phyloP scores from a whole-genome alignment of 2,329 filamentous ascomycete species.

The Dryadomyces sulphureus region DNA sequence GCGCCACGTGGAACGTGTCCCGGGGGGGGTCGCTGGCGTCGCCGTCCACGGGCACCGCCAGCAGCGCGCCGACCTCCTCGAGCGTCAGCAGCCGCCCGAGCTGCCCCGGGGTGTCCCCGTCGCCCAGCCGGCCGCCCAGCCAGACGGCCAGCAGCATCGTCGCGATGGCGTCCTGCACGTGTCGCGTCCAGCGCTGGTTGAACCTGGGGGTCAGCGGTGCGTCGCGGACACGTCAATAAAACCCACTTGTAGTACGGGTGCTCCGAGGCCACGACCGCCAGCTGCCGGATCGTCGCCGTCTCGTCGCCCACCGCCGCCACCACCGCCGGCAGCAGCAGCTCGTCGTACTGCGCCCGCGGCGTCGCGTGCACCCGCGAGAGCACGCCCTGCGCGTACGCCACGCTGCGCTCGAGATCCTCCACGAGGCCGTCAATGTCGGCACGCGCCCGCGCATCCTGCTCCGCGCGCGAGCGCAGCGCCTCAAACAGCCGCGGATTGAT shows the following conservation, averaged over 20 bases:
- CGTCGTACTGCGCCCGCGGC: slow-evolving; percentile 35
- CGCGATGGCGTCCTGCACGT: slow-evolving; percentile 63
- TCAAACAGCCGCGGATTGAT: slow-evolving; percentile 78
- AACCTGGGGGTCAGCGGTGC: slow-evolving; percentile 30
- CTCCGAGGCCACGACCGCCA: slow-evolving; percentile 61
- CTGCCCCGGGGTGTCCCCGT: slow-evolving; percentile 22
- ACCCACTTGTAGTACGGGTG: slow-evolving; percentile 89
- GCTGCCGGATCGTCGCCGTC: slow-evolving; percentile 52
- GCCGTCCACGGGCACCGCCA: slow-evolving; percentile 71
- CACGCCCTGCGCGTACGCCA: slow-evolving; percentile 65
- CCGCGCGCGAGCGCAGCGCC: slow-evolving; percentile 74
- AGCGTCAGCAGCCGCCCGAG: slow-evolving; percentile 64
- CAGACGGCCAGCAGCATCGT: slow-evolving; percentile 49
- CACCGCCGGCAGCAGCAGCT: slow-evolving; percentile 48
- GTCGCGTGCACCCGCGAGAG: slow-evolving; percentile 86
- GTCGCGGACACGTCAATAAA: neutral
- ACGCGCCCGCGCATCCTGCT: slow-evolving; percentile 68
- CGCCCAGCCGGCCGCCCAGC: slow-evolving; percentile 52
- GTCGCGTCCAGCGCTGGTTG: slow-evolving; percentile 73
- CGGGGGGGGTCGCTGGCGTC: slow-evolving; percentile 31
- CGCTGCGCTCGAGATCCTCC: slow-evolving; percentile 70
- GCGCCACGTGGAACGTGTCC: slow-evolving; percentile 74
- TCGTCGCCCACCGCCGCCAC: slow-evolving; percentile 60
- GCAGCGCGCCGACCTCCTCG: slow-evolving; percentile 67
- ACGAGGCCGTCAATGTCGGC: slow-evolving; percentile 75